Base-by-base conservation (phyloP, 306 rosid genomes). In the Gillenia trifoliata region DNA sequence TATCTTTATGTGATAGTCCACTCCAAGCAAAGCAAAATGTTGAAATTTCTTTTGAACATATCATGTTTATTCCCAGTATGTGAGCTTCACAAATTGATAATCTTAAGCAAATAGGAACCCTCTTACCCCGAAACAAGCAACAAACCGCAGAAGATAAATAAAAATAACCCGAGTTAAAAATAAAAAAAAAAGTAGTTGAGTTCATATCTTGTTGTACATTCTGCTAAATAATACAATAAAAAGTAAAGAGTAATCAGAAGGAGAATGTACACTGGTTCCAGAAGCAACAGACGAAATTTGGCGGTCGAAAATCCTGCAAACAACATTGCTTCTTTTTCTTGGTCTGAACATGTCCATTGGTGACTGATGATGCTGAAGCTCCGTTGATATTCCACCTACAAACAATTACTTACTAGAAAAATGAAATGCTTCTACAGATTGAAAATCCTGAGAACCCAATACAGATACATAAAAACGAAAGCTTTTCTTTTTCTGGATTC, bases 231-330 rank as follows among this genome's bases (percentile, higher is more conserved):
- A 59, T 8, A 40, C 34, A 30, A 3, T 30, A 30, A 6, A 8
- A 63, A 67, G 19, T 73, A 69, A 33, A 23, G 25, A 74, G 66
- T 16, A 29, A 29, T 28, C 41, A 72, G 55, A 11, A 56, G 30
- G 11, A 81, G 78, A 71, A 70, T 22, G 54, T 86, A 94, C 97
- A 83, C 83, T 88, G 25, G 96, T 83, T 83, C 97, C 96, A 38
- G 97, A 95, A 79, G 91, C 80, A 77, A 95, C 92, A 78, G 95
- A 88, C 69, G 81, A 71, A 78, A 94, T 87, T 86, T 94, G 97
- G 75, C 99, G 96, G 78, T 92, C 64, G 66, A 94, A 94, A 76
- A 94, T 78, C 90, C 99, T 92, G 47, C 92, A 81, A 77, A 70
- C 89, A 68, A 94, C 80, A 88, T 94, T 94, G 88, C 82, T 84